These are phyloP conservation scores for Podospora appendiculata DNA, from an alignment of 495 filamentous ascomycete species.

Conservation along the genomic window DNA sequence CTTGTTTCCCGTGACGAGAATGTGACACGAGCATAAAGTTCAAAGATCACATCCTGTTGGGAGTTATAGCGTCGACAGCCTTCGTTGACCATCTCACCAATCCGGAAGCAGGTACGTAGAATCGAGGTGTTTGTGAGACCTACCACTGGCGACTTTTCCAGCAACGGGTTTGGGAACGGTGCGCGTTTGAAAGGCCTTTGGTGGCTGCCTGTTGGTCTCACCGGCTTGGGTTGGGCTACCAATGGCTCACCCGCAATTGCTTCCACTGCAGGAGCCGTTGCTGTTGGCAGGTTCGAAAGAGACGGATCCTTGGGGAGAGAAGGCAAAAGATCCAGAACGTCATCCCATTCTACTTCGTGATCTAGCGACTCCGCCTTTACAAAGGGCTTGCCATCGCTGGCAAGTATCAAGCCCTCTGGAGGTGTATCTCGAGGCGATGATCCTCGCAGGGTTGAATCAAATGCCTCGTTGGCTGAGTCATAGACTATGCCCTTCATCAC, in stretches of 20 bases:
- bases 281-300: not conserved
- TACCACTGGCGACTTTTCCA: constrained; percentile 43
- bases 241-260: too few relatives aligned
- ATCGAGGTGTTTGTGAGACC: constrained; percentile 39
- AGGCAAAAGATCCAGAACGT: constrained; percentile 14
- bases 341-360: constrained; percentile 29
- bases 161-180: constrained; percentile 38
- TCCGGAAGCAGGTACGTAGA: constrained; percentile 54
- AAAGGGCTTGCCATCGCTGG: not conserved
- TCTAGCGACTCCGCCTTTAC: constrained; percentile 23
- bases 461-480: not conserved
- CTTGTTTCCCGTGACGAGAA: constrained; percentile 40
- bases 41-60: constrained; percentile 41
- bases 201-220: too few relatives aligned
- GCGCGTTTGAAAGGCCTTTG: constrained; percentile 35
- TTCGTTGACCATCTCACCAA: constrained; percentile 47
- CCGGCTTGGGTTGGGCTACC: too few relatives aligned
- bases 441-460: constrained; percentile 6
- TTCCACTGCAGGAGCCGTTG: too few relatives aligned
- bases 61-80: constrained; percentile 24
- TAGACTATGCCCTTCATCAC: constrained; percentile 4
- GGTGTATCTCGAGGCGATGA: constrained; percentile 1
- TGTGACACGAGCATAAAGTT: constrained; percentile 51
- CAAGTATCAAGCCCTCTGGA: not conserved
- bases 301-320: constrained; percentile 1